phyloP scores from a whole-genome alignment of 2,329 filamentous ascomycete species.

The Thielaviopsis euricoi region DNA sequence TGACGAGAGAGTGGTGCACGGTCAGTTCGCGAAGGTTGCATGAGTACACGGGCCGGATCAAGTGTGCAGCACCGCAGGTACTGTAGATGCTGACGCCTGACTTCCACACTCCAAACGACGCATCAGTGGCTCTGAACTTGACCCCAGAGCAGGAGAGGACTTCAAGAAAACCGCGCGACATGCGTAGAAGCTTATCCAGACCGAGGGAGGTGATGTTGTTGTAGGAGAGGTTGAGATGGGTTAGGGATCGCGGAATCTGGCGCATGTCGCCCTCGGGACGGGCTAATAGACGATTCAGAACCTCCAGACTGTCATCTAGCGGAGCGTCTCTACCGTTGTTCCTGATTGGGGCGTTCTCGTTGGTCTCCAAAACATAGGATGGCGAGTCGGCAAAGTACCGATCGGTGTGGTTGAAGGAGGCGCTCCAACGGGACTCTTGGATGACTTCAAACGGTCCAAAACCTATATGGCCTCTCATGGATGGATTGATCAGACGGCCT shows the following conservation, averaged over 20 bases:
- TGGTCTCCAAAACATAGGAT: constrained; percentile 17
- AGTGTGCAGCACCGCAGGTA: constrained; percentile 27
- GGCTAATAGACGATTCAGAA: constrained; percentile 15
- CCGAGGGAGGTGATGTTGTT: constrained; percentile 31
- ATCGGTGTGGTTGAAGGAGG: constrained; percentile 26
- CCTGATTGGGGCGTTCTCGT: constrained; percentile 8
- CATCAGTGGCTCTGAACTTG: not conserved
- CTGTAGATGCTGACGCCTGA: constrained; percentile 23
- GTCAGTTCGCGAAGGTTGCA: constrained; percentile 35
- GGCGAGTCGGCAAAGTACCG: constrained; percentile 34
- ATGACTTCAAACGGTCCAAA: constrained; percentile 29
- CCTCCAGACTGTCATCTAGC: constrained; percentile 19
- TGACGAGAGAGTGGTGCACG: constrained; percentile 44
- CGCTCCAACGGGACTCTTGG: constrained; percentile 30
- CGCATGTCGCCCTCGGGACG: constrained; percentile 10
- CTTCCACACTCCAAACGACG: constrained; percentile 18
- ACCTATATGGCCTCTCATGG: constrained; percentile 17
- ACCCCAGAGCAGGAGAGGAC: constrained; percentile 21
- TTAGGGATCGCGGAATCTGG: constrained; percentile 19
- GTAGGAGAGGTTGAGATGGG: constrained; percentile 36
- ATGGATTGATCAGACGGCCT: constrained; percentile 23
- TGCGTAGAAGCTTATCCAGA: constrained; percentile 26
- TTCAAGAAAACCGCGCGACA: constrained; percentile 30
- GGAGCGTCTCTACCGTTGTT: constrained; percentile 18
- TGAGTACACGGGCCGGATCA: constrained; percentile 35